Percentiles rank a stretch among this genome's conserved stretches.
These are phyloP conservation scores for Catharanthus roseus DNA, from an alignment of 257 asterid genomes.

Conservation along the genomic window DNA sequence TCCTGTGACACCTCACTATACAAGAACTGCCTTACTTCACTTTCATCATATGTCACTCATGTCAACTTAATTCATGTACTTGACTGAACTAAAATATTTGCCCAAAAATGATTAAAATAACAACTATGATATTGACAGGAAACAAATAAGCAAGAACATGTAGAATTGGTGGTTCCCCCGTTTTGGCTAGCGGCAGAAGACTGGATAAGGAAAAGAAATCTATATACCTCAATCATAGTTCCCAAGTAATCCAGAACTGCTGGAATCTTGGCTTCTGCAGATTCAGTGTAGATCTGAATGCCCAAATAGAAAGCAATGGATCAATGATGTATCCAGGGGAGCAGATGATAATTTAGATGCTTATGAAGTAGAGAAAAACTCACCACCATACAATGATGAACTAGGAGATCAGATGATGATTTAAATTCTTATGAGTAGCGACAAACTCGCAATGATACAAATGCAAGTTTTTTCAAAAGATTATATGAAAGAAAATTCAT, in stretches of 20 bases:
- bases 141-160: not conserved
- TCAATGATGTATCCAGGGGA: not conserved
- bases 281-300: conserved; percentile 66
- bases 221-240: conserved; percentile 69
- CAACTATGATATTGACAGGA: not conserved
- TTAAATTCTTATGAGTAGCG: not conserved
- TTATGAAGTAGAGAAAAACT: not conserved
- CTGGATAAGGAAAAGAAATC: conserved; percentile 10
- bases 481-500: not conserved
- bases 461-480: not conserved
- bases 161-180: not conserved
- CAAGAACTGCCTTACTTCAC: not conserved
- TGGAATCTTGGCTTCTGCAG: conserved; percentile 86
- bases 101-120: too few species aligned
- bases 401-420: not conserved
- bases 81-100: too few species aligned
- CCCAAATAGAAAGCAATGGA: conserved; percentile 6
- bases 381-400: not conserved
- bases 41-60: not conserved
- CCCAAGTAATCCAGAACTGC: conserved; percentile 91
- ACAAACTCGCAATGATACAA: not conserved
- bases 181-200: not conserved
- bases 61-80: not conserved
- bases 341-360: not conserved
- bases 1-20: not conserved